Conservation (phyloP, 208 protist species). For the Leishmania mexicana region DNA sequence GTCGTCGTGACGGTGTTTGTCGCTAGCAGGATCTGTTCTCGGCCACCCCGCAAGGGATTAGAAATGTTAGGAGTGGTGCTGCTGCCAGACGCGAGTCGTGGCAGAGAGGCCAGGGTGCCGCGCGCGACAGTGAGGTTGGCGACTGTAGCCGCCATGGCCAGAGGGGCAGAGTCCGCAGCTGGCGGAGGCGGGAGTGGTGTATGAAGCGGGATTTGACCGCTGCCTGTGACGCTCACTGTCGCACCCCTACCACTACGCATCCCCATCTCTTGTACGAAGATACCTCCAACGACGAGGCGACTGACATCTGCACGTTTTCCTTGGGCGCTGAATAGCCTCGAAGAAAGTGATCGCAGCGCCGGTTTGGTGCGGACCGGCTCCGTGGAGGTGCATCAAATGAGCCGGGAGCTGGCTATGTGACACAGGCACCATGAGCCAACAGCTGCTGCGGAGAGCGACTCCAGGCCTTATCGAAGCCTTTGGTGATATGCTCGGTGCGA, state of each 20-base stretch:
- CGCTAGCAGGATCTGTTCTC: slow-evolving; percentile 18
- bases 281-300: not conserved
- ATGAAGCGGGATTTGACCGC: not conserved
- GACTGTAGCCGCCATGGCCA: not conserved
- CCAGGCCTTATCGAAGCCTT: not conserved
- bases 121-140: not conserved
- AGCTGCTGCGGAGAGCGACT: not conserved
- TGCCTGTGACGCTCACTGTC: not conserved
- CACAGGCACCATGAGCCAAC: slow-evolving; percentile 13
- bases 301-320: slow-evolving; percentile 8
- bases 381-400: slow-evolving; percentile 1
- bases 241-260: not conserved
- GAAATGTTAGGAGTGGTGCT: not conserved
- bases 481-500: not conserved
- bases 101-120: not conserved
- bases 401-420: slow-evolving; percentile 3
- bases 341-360: slow-evolving; percentile 9
- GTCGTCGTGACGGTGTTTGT: slow-evolving; percentile 9
- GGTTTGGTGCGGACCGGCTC: slow-evolving; percentile 9
- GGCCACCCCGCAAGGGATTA: not conserved
- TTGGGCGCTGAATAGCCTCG: slow-evolving; percentile 15
- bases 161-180: not conserved
- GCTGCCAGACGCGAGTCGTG: slow-evolving; percentile 4
- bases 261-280: not conserved
- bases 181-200: not conserved